Evolutionary conservation across 306 rosid genomes (phyloP).

Genomic region (Fagus crenata): DNA sequence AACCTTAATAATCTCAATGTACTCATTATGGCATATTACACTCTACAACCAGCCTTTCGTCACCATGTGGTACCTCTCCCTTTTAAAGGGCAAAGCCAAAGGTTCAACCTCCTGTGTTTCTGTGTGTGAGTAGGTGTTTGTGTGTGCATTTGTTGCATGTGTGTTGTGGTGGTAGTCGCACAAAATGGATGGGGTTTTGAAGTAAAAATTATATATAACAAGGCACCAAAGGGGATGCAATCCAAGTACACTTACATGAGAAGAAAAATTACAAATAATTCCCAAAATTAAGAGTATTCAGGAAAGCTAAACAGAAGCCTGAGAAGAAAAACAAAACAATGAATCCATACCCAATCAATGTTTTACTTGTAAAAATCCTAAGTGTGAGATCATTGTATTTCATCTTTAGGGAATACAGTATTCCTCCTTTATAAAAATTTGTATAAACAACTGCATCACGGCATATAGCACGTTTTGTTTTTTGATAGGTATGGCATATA

Average conservation of each 20-base stretch:
- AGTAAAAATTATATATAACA: background rate
- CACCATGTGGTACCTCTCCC: background rate
- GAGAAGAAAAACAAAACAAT: no score
- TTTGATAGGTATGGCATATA: no score
- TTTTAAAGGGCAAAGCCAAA: background rate
- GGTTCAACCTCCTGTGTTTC: background rate
- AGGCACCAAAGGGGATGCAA: background rate
- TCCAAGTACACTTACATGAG: background rate
- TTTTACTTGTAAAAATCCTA: no score
- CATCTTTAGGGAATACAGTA: no score
- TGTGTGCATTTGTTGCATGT: background rate
- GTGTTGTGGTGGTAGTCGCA: background rate
- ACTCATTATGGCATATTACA: conserved; percentile 1
- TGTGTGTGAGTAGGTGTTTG: background rate
- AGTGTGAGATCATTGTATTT: no score
- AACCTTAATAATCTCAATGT: background rate
- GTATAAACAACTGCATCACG: background rate
- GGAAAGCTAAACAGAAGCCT: no score
- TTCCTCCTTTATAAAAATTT: background rate
- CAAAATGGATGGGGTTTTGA: background rate
- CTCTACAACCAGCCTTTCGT: background rate
- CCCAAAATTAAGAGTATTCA: background rate
- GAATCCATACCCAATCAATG: no score
- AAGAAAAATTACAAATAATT: background rate
- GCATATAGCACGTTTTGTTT: background rate